Evolutionary conservation across 2,329 filamentous ascomycete species (phyloP).

Genomic region (Colletotrichum destructivum): DNA sequence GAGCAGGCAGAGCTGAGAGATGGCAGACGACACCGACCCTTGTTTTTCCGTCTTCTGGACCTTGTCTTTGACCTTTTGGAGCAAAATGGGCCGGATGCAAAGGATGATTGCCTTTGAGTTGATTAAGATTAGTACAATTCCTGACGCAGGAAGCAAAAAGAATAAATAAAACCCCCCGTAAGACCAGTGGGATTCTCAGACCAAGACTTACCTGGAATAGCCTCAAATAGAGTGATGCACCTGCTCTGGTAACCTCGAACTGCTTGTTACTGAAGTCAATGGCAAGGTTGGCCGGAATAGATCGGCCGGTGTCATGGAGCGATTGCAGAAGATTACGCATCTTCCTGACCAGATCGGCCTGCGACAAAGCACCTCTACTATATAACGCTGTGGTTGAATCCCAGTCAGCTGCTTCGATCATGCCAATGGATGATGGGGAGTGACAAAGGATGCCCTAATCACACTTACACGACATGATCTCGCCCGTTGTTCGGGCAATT

Average conservation of each 20-base stretch:
- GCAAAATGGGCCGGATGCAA: conserved; percentile 48
- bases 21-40: conserved; percentile 40
- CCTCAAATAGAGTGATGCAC: conserved; percentile 48
- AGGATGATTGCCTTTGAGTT: conserved; percentile 49
- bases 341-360: conserved; percentile 47
- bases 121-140: not conserved
- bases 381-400: conserved; percentile 44
- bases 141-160: no score
- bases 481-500: conserved; percentile 48
- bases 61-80: conserved; percentile 50
- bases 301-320: conserved; percentile 46
- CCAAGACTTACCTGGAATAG: conserved; percentile 45
- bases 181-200: no score
- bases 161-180: no score
- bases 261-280: conserved; percentile 46
- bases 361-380: conserved; percentile 46
- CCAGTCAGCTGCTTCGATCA: not conserved
- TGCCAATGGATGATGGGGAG: not conserved
- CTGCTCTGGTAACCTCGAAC: conserved; percentile 45
- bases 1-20: conserved; percentile 44
- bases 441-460: fast-evolving
- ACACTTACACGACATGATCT: conserved; percentile 49
- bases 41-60: conserved; percentile 44
- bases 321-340: conserved; percentile 45
- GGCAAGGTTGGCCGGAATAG: conserved; percentile 45